Conservation (phyloP, 139 green algal genomes). For the Picochlorum costavermella region DNA sequence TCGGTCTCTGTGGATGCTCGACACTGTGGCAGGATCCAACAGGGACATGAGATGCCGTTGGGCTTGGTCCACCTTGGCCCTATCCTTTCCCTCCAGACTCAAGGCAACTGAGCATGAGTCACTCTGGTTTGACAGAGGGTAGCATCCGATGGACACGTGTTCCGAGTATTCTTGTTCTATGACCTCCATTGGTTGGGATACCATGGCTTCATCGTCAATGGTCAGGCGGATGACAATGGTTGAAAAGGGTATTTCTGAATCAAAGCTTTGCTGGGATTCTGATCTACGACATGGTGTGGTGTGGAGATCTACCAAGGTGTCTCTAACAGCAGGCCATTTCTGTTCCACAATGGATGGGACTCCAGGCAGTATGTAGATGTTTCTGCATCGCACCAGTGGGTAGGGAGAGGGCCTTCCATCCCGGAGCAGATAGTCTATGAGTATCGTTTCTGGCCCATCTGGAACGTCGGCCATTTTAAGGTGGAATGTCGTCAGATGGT, state of each 20-base stretch:
- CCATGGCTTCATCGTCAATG: slow-evolving; percentile 25
- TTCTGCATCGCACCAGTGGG: slow-evolving; percentile 61
- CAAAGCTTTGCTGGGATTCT: background rate
- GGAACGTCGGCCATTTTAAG: slow-evolving; percentile 83
- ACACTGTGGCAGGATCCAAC: slow-evolving; percentile 3
- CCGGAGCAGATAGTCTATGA: slow-evolving; percentile 38
- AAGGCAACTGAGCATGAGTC: slow-evolving; percentile 48
- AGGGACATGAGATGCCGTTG: background rate
- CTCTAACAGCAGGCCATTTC: slow-evolving; percentile 55
- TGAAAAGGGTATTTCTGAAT: slow-evolving; percentile 39
- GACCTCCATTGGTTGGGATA: slow-evolving; percentile 43
- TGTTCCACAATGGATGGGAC: slow-evolving; percentile 60
- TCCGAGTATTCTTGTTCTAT: slow-evolving; percentile 29
- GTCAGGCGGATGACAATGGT: slow-evolving; percentile 41
- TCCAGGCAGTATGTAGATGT: slow-evolving; percentile 76
- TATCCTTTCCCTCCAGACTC: slow-evolving; percentile 49
- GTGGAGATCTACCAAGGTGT: slow-evolving; percentile 28
- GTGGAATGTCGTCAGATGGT: slow-evolving; percentile 53
- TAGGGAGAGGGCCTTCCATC: slow-evolving; percentile 44
- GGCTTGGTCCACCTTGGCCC: slow-evolving; percentile 14
- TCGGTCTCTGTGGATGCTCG: slow-evolving; percentile 4
- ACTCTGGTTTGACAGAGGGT: slow-evolving; percentile 44
- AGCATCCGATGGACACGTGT: slow-evolving; percentile 50
- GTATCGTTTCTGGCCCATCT: slow-evolving; percentile 21
- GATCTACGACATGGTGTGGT: background rate